Conservation (phyloP, 345 rosid genomes). For the Cardamine resedifolia region DNA sequence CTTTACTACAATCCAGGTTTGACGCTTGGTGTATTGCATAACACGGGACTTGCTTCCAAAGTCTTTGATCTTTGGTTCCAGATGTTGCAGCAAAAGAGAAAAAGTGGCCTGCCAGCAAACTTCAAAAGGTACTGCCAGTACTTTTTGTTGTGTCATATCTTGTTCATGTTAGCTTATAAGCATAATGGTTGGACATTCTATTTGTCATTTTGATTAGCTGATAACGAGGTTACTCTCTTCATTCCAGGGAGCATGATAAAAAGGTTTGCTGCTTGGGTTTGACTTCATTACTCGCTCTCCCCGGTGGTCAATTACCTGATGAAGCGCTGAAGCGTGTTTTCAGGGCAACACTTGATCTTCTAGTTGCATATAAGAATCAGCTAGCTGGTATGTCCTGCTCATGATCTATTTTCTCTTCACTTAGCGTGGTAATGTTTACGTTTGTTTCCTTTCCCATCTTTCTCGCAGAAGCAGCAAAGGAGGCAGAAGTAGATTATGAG, state of each 20-base stretch:
- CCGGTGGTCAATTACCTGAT: conserved; percentile 77
- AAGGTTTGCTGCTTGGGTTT: conserved; percentile 98
- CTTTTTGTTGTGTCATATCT: background rate
- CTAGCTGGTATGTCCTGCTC: conserved; percentile 66
- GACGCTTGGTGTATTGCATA: conserved; percentile 78
- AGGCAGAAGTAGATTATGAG: conserved; percentile 73
- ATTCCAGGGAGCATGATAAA: conserved; percentile 87
- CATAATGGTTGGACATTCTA: background rate
- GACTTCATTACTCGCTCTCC: conserved; percentile 80
- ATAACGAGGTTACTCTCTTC: conserved; percentile 1
- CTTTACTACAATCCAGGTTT: conserved; percentile 82
- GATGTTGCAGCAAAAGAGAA: conserved; percentile 90
- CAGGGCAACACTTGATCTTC: conserved; percentile 80
- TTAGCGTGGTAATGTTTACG: conserved; percentile 11
- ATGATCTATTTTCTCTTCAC: background rate
- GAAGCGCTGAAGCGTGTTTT: conserved; percentile 90
- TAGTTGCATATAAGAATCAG: conserved; percentile 90
- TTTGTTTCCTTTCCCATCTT: background rate
- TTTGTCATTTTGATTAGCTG: conserved; percentile 9
- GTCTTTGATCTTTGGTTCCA: conserved; percentile 92
- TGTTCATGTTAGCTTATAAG: conserved; percentile 10
- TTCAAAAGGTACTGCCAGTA: conserved; percentile 66
- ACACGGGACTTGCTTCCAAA: conserved; percentile 71
- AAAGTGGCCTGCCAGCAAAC: conserved; percentile 73
- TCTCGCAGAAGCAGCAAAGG: conserved; percentile 81